phyloP scores from a whole-genome alignment of 805 yeast genomes.

The Pichia sporocuriosa region DNA sequence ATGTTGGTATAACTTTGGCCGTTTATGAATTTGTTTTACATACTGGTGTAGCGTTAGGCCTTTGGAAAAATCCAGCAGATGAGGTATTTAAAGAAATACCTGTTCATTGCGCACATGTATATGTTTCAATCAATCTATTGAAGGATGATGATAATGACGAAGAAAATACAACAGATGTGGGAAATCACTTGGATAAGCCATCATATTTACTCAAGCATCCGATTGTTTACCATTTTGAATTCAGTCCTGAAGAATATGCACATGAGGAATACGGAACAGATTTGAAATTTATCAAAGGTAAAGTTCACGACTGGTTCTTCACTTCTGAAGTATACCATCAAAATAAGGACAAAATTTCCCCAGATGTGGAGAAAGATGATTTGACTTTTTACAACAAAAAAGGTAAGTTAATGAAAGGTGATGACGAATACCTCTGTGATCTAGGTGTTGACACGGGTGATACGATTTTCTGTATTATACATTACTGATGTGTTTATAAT shows the following conservation, averaged over 20 bases:
- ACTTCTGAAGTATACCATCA: slow-evolving; percentile 32
- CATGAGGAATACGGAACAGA: slow-evolving; percentile 69
- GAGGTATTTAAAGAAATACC: slow-evolving; percentile 68
- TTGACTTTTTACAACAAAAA: slow-evolving; percentile 32
- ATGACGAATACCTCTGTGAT: slow-evolving; percentile 43
- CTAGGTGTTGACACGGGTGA: slow-evolving; percentile 50
- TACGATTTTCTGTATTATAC: slow-evolving; percentile 32
- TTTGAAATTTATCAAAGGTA: slow-evolving; percentile 52
- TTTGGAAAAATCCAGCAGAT: slow-evolving; percentile 31
- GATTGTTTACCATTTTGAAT: slow-evolving; percentile 62
- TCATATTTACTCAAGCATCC: slow-evolving; percentile 27
- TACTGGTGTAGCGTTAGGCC: slow-evolving; percentile 19
- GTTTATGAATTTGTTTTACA: slow-evolving; percentile 22
- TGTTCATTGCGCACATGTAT: slow-evolving; percentile 71
- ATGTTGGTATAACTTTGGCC: slow-evolving; percentile 16
- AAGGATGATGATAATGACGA: slow-evolving; percentile 8
- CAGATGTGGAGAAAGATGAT: slow-evolving; percentile 20
- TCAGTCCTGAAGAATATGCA: slow-evolving; percentile 74
- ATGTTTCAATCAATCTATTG: slow-evolving; percentile 43
- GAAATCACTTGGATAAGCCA: slow-evolving; percentile 4
- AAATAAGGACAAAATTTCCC: slow-evolving; percentile 13
- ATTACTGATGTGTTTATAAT: neutral
- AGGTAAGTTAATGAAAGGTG: slow-evolving; percentile 30
- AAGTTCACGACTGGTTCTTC: slow-evolving; percentile 48
- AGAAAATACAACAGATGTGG: slow-evolving; percentile 9